Percentiles rank a stretch among this genome's conserved stretches.
Conservation (phyloP, 768 basidiomycete species). For the Podaxis carcinomalis region DNA sequence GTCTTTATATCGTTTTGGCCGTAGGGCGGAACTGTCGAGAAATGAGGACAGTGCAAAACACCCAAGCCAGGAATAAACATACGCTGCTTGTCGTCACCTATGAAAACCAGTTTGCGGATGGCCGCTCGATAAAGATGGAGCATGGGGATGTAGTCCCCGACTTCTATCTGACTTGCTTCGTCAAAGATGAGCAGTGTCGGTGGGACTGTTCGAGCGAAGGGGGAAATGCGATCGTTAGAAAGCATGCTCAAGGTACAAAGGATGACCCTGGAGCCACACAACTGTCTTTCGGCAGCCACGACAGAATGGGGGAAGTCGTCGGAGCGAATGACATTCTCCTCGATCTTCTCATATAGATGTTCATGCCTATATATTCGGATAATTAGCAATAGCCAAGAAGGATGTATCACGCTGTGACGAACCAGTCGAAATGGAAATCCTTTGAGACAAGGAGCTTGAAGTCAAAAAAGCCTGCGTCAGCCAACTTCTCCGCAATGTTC, state of each 20-base stretch:
- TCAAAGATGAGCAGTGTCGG: constrained; percentile 41
- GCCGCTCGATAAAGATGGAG: constrained; percentile 27
- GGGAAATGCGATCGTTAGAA: constrained; percentile 26
- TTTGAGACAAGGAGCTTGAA: constrained; percentile 63
- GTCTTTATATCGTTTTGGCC: constrained; percentile 48
- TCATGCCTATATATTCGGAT: constrained; percentile 53
- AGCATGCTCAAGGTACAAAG: constrained; percentile 70
- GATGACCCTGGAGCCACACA: constrained; percentile 46
- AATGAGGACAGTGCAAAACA: constrained; percentile 14
- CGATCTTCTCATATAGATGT: constrained; percentile 53
- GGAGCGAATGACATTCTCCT: constrained; percentile 44
- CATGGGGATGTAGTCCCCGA: constrained; percentile 42
- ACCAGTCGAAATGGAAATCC: constrained; percentile 67
- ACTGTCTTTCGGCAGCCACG: constrained; percentile 19
- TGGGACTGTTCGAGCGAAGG: constrained; percentile 27
- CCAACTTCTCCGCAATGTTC: constrained; percentile 73
- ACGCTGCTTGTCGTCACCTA: constrained; percentile 52
- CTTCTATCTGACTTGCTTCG: constrained; percentile 53
- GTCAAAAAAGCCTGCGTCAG: constrained; percentile 34
- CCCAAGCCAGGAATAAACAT: not conserved
- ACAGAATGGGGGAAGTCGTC: constrained; percentile 22
- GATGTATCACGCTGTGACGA: constrained; percentile 11
- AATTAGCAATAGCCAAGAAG: not conserved
- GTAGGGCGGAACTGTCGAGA: constrained; percentile 55
- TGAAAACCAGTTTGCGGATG: constrained; percentile 42